phyloP scores from a whole-genome alignment of 176 grass and related monocot genomes.

The Oryza punctata region DNA sequence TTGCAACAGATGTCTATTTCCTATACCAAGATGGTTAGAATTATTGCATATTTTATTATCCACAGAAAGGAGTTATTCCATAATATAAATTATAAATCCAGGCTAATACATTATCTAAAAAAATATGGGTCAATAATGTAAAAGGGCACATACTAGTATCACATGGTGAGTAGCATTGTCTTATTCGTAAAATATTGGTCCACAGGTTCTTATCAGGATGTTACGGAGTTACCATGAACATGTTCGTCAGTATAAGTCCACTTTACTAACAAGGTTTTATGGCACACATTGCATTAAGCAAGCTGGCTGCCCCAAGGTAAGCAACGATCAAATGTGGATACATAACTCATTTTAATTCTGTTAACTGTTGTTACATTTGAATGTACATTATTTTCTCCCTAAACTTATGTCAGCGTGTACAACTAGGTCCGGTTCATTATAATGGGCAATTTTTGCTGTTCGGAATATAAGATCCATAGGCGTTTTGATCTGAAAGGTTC shows the following conservation, averaged over 20 bases:
- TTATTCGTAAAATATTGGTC: neutral
- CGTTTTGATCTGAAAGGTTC: conserved; percentile 82
- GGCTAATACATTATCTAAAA: neutral
- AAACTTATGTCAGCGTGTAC: neutral
- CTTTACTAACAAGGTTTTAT: conserved; percentile 74
- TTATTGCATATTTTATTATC: neutral
- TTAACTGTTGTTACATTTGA: neutral
- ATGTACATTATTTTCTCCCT: conserved; percentile 5
- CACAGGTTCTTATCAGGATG: conserved; percentile 75
- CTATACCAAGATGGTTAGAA: neutral
- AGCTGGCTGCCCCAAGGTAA: conserved; percentile 75
- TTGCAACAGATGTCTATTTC: neutral
- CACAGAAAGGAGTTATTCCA: neutral
- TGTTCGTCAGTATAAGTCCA: conserved; percentile 52
- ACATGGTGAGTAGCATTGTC: neutral
- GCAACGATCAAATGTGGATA: neutral
- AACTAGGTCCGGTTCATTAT: conserved; percentile 71
- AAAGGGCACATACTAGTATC: neutral
- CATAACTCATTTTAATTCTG: neutral
- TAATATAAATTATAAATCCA: neutral
- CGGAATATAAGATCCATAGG: conserved; percentile 69
- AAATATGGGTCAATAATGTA: neutral
- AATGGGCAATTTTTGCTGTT: conserved; percentile 75
- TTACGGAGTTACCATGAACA: conserved; percentile 65
- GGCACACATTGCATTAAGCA: conserved; percentile 76